Evolutionary conservation across 768 basidiomycete genomes (phyloP).

Genomic region (Hysterangium stoloniferum): DNA sequence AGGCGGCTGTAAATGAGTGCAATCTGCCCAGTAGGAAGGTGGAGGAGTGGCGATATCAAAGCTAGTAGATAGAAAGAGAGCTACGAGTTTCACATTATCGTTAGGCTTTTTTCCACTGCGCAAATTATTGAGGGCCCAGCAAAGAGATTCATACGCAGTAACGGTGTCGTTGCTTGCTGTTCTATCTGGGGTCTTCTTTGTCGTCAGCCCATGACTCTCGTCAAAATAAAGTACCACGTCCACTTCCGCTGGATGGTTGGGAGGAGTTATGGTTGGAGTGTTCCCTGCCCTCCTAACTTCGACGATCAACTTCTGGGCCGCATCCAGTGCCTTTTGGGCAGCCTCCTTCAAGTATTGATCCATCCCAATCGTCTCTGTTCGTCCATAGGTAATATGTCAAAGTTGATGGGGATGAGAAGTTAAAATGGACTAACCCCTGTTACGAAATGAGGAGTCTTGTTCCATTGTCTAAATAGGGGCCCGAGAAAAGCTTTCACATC

Average conservation of each 20-base stretch:
- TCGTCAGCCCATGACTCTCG: constrained; percentile 12
- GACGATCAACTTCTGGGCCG: background rate
- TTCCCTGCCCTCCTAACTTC: background rate
- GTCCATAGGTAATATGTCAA: background rate
- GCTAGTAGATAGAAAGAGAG: constrained; percentile 15
- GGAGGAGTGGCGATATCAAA: constrained; percentile 2
- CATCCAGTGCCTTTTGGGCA: too few relatives aligned
- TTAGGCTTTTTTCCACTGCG: too few relatives aligned
- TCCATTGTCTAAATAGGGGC: too few relatives aligned
- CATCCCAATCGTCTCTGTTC: background rate
- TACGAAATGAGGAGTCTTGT: too few relatives aligned
- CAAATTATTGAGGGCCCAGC: background rate
- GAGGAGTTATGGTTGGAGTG: background rate
- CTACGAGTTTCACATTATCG: background rate
- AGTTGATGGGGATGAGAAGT: background rate
- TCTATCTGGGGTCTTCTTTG: too few relatives aligned
- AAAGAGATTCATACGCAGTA: constrained; percentile 5
- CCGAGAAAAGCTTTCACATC: too few relatives aligned
- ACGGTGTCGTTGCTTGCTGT: background rate
- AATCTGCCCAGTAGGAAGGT: constrained; percentile 5
- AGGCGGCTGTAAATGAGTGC: constrained; percentile 12
- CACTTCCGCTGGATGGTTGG: background rate
- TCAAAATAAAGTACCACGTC: constrained; percentile 14
- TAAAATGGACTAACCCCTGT: too few relatives aligned
- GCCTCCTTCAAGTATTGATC: too few relatives aligned